Conservation (phyloP, 192 early-diverging fungal species). For the Backusella tarrabulga region DNA sequence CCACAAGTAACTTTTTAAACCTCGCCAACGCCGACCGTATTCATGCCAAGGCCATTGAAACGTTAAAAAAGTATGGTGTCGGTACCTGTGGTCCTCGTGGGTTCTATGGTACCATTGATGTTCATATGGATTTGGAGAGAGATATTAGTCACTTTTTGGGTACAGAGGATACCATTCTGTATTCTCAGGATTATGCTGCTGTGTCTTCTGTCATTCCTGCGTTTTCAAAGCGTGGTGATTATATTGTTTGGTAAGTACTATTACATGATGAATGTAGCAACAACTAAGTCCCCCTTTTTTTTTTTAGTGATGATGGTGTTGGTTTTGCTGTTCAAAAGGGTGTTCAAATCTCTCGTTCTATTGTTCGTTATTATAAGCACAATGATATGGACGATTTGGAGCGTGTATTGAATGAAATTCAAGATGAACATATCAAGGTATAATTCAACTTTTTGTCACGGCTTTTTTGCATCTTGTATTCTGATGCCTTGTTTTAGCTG, state of each 20-base stretch:
- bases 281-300: no score
- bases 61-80: conserved; percentile 92
- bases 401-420: conserved; percentile 74
- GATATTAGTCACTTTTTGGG: conserved; percentile 85
- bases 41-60: conserved; percentile 83
- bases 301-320: conserved; percentile 79
- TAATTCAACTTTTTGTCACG: background rate
- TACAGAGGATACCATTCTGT: conserved; percentile 84
- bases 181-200: conserved; percentile 95
- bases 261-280: no score
- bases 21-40: conserved; percentile 70
- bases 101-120: conserved; percentile 94
- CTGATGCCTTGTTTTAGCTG: conserved; percentile 31
- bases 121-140: conserved; percentile 91
- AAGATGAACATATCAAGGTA: conserved; percentile 62
- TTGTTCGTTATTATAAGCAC: conserved; percentile 91
- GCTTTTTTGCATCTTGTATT: no score
- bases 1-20: conserved; percentile 89
- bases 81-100: conserved; percentile 97
- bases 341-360: conserved; percentile 83
- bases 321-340: conserved; percentile 91
- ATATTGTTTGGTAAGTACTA: conserved; percentile 73
- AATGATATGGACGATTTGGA: conserved; percentile 97
- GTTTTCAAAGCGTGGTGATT: conserved; percentile 97
- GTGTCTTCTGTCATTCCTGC: conserved; percentile 93